Evolutionary conservation across 345 rosid genomes (phyloP), one percentile per base, ranked within the genome.

Genomic region (Fremontodendron californicum): DNA sequence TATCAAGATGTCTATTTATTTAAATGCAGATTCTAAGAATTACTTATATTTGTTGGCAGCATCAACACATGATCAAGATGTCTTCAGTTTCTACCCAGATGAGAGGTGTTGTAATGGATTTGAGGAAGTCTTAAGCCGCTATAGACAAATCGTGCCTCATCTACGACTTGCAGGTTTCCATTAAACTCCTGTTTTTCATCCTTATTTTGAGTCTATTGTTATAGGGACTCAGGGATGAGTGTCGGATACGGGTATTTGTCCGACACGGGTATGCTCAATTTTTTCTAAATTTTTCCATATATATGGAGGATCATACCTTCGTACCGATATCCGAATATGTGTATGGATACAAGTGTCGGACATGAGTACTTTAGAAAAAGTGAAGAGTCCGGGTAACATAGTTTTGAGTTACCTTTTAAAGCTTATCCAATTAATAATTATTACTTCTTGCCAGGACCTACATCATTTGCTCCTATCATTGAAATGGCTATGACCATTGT

Each of bases 401-500:
- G 42, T 75, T 77, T 68, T 40, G 39, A 23, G 45, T 60, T 55
- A 27, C 15, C 54, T 72, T 23, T 71, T 57, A 5, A 74, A 61
- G 73, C 72, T 82, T 51, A 49, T 49, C 68, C 19, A 35, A 40
- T 31, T 37, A 35, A 73, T 37, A 18, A 9, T 54, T 75, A 23
- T 78, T 60, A 61, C 42, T 58, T 76, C 72, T 39, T 68, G 72
- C 25, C 84, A 94, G 98, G 99, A 1, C 99, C 99, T 9, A 96
- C 98, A n/a, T 93, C 99, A 5, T 96, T 96, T 87, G 98, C 98
- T 16, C 98, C 98, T 0, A 76, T 90, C 68, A 91, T 96, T 63
- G 98, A 96, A 76, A 96, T 89, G 98, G 98, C 95, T 43, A 91
- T 91, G 89, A 88, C 95, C 19, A 92, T 93, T 61, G 98, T 96